Evolutionary conservation across 805 yeast genomes (phyloP), one percentile per base, ranked within the genome.

Genomic region (Metschnikowia sp.): DNA sequence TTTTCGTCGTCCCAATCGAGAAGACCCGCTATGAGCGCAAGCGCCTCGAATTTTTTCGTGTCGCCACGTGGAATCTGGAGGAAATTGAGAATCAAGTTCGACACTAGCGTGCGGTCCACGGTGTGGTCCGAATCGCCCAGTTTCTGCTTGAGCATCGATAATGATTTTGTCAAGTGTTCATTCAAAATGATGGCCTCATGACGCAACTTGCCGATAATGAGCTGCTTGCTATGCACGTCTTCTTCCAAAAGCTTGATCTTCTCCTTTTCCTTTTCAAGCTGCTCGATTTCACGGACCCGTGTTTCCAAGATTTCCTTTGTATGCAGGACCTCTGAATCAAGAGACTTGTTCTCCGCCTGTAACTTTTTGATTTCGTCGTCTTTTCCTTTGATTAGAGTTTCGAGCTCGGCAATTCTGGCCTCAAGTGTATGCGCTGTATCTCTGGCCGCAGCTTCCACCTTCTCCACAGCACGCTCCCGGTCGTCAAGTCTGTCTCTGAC

Each of bases 161-260:
- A 69, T 1, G 98, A 96, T 60, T 94, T 92, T n/a, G 96, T 90
- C 45, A 94, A 70, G 68, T 94, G 98, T 62, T 94, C 99, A 63
- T 94, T 94, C 48, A 92, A 70, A 26, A 88, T 88, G 9, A 94
- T 92, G 2, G 96, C 92, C 64, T 94, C 99, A 64, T 92, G 98
- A 44, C 97, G 80, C 42, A 94, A 76, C 62, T 92, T 94, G 1
- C 98, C 98, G 43, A 94, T 81, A 42, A 83, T 78, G 32, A 91
- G 69, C 49, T 83, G 88, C 65, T 88, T 90, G 51, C 60, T 63
- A 39, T 70, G 66, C 18, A 72, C 52, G 77, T 90, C 70, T 73
- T 82, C 39, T 76, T 71, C 61, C 75, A 90, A 44, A 64, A 69
- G 60, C 76, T 86, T 43, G 74, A 72, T 58, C 53, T 63, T 42